phyloP scores from a whole-genome alignment of 768 basidiomycete species.

The Kwoniella mangroviensis region DNA sequence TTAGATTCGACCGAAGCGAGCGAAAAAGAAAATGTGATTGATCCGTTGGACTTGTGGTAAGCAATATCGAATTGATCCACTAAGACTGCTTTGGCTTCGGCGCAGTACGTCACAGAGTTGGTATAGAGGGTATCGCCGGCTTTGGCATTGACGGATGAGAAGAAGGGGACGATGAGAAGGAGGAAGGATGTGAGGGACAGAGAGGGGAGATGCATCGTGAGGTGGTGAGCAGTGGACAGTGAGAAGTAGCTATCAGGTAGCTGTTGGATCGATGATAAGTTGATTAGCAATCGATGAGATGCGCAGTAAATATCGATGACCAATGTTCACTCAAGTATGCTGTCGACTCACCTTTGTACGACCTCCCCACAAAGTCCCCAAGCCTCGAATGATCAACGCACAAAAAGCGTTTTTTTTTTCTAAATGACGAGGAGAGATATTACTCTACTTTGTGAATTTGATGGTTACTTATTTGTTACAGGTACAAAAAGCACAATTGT shows the following conservation, averaged over 20 bases:
- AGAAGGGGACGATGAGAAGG: constrained; percentile 12
- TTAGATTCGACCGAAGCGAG: constrained; percentile 73
- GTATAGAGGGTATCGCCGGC: constrained; percentile 37
- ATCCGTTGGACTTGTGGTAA: constrained; percentile 60
- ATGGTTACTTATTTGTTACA: constrained; percentile 3
- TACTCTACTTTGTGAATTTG: constrained; percentile 6
- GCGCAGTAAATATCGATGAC: too few species aligned
- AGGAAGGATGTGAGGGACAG: constrained; percentile 9
- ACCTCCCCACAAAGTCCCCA: background rate
- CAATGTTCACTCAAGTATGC: too few species aligned
- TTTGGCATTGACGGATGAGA: constrained; percentile 13
- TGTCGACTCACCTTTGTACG: background rate
- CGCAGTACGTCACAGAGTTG: constrained; percentile 52
- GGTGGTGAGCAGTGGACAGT: background rate
- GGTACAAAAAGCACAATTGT: constrained; percentile 4
- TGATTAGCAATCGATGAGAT: background rate
- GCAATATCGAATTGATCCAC: constrained; percentile 53
- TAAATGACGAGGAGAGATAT: background rate
- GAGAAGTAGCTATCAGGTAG: too few species aligned
- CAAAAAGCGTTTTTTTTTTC: constrained; percentile 8
- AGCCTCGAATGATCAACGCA: background rate
- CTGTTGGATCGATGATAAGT: background rate
- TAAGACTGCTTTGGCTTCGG: constrained; percentile 48
- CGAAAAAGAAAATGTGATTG: constrained; percentile 80
- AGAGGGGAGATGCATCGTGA: constrained; percentile 25